These are phyloP conservation scores for Coemansia pectinata DNA, from an alignment of 192 early-diverging fungal species.

Conservation along the genomic window DNA sequence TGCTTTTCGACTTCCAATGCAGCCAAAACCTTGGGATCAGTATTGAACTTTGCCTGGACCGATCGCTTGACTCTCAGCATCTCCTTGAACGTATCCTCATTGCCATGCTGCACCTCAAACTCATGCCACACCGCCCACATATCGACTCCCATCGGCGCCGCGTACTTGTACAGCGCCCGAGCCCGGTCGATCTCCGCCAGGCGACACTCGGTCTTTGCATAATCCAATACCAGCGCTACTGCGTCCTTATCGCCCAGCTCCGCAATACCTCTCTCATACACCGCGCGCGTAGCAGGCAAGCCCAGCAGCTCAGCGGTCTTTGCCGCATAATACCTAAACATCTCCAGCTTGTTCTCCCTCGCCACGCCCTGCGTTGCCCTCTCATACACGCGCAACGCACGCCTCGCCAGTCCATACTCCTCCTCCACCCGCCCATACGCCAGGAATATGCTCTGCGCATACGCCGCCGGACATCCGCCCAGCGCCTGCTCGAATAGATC, in stretches of 20 bases:
- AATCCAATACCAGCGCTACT: slow-evolving; percentile 73
- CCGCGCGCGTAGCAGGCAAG: slow-evolving; percentile 79
- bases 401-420: slow-evolving; percentile 83
- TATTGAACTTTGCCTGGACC: slow-evolving; percentile 81
- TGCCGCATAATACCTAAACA: slow-evolving; percentile 89
- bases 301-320: slow-evolving; percentile 88
- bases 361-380: slow-evolving; percentile 81
- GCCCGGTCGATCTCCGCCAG: slow-evolving; percentile 96
- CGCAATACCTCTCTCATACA: slow-evolving; percentile 91
- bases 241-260: slow-evolving; percentile 81
- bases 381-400: slow-evolving; percentile 94
- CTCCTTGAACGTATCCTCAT: slow-evolving; percentile 98
- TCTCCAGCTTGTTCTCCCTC: slow-evolving; percentile 72
- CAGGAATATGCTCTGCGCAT: slow-evolving; percentile 83
- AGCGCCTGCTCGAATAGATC: slow-evolving; percentile 97
- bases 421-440: slow-evolving; percentile 94
- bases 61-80: slow-evolving; percentile 94
- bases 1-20: slow-evolving; percentile 20
- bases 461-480: slow-evolving; percentile 79
- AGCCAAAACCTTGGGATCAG: slow-evolving; percentile 69
- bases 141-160: slow-evolving; percentile 78
- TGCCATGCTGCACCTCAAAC: slow-evolving; percentile 96
- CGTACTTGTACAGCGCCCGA: slow-evolving; percentile 83
- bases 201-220: slow-evolving; percentile 83
- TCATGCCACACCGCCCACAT: slow-evolving; percentile 93